phyloP scores from a whole-genome alignment of 208 protist species.

The Acanthamoeba culbertsoni region DNA sequence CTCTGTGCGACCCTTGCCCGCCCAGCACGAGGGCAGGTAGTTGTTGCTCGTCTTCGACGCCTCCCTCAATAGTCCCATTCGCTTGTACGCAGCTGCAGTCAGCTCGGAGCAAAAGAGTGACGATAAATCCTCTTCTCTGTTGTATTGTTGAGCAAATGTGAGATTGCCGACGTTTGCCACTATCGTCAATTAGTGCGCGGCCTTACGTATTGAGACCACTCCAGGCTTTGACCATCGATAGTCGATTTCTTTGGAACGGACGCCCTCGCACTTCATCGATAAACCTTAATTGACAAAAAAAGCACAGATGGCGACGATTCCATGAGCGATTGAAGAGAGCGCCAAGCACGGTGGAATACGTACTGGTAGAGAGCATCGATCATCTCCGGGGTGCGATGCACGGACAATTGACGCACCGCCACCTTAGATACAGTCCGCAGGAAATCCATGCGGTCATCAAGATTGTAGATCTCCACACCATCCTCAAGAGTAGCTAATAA shows the following conservation, averaged over 20 bases:
- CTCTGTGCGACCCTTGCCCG: constrained; percentile 12
- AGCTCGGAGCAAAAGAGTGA: constrained; percentile 29
- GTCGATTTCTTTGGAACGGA: constrained; percentile 31
- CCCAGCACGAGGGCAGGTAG: constrained; percentile 49
- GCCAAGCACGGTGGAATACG: background rate
- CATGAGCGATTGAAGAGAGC: background rate
- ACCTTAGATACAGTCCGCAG: constrained; percentile 21
- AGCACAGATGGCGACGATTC: too few species aligned
- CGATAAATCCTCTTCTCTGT: constrained; percentile 35
- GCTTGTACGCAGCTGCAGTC: constrained; percentile 26
- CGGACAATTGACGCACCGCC: background rate
- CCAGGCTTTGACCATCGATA: constrained; percentile 13
- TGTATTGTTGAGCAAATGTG: too few species aligned
- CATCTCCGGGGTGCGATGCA: constrained; percentile 3
- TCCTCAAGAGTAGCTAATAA: background rate
- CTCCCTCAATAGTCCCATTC: background rate
- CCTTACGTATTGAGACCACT: constrained; percentile 44
- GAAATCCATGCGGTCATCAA: constrained; percentile 5
- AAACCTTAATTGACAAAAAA: background rate
- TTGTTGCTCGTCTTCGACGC: constrained; percentile 22
- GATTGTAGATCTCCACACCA: constrained; percentile 32
- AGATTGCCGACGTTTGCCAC: too few species aligned
- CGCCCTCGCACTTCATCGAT: constrained; percentile 38
- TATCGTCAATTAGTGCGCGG: too few species aligned
- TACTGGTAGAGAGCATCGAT: constrained; percentile 14